phyloP scores from a whole-genome alignment of 2,329 filamentous ascomycete genomes.

The Penicillium paneum region DNA sequence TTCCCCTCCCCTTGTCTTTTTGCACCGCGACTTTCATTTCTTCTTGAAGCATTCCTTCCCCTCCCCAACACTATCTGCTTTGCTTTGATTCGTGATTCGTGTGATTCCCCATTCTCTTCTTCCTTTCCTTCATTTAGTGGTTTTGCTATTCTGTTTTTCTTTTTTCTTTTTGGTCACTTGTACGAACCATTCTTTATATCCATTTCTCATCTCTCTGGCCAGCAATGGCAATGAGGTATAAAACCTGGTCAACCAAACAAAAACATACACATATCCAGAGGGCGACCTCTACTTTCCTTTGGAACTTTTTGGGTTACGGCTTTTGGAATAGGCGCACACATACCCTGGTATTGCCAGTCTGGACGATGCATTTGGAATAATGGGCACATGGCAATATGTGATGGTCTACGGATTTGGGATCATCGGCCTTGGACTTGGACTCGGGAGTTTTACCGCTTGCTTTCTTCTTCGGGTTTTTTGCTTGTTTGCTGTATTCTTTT shows the following conservation, averaged over 20 bases:
- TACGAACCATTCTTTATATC: background rate
- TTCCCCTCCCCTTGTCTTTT: background rate
- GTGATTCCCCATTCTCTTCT: constrained; percentile 3
- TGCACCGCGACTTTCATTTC: background rate
- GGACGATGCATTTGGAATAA: constrained; percentile 6
- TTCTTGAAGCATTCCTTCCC: background rate
- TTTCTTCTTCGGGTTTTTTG: constrained; percentile 4
- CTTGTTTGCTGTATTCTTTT: constrained; percentile 9
- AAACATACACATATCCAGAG: constrained; percentile 22
- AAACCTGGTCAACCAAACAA: constrained; percentile 6
- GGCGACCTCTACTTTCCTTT: constrained; percentile 25
- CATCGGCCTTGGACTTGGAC: constrained; percentile 7
- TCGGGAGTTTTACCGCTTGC: constrained; percentile 2
- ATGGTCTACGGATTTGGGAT: constrained; percentile 6
- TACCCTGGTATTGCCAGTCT: constrained; percentile 1
- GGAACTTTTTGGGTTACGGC: constrained; percentile 5
- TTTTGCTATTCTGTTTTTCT: background rate
- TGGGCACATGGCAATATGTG: constrained; percentile 11
- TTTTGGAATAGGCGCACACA: constrained; percentile 12
- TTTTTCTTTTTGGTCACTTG: background rate
- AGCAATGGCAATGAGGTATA: background rate
- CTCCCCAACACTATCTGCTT: background rate
- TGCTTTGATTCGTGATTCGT: constrained; percentile 6
- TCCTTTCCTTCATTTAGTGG: constrained; percentile 1
- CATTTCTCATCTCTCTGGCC: background rate